Evolutionary conservation across 108 stramenopile species (phyloP), one percentile per base, ranked within the genome.

Genomic region (Cafeteria roenbergensis): DNA sequence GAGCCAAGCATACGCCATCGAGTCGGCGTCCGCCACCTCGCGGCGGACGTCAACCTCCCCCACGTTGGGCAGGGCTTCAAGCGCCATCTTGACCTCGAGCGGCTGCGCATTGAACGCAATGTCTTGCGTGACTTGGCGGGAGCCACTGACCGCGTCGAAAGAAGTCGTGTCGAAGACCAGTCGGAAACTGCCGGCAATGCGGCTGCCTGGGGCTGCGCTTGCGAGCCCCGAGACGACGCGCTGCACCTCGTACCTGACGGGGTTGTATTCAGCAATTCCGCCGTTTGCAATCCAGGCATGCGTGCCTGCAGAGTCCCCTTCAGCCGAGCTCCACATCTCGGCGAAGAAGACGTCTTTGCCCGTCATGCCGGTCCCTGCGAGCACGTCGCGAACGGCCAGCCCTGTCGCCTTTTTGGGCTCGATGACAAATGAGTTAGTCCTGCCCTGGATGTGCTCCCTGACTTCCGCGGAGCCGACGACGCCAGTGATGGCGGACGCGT

Each of bases 401-500:
- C 88, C 88, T 27, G 84, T 78, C 25, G 84, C 78, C 50, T 81
- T 86, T 33, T 87, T 86, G 38, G 88, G 86, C 71, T 86, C 86
- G 62, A 89, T 85, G 32, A 56, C 77, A 62, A 89, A 89, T 69
- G 86, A 77, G 64, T 89, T 89, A 8, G 71, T 69, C 58, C 80
- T 78, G 1, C 86, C 88, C 58, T 83, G 71, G 54, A 87, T 63
- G 31, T 83, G 83, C 50, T 84, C 82, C 29, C 51, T 28, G 21
- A 81, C 73, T 48, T 26, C 27, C 22, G 65, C 84, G 25, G 59
- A 67, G n/a, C n/a, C n/a, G n/a, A n/a, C n/a, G 17, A 80, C 68
- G 56, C 80, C 82, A 30, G 32, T 61, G 22, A 71, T 76, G 50
- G 65, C 73, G 1, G 74, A 71, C n/a, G n/a, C n/a, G n/a, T n/a